Base-by-base conservation (phyloP, 345 rosid species). In the Pseudoturritis turrita region DNA sequence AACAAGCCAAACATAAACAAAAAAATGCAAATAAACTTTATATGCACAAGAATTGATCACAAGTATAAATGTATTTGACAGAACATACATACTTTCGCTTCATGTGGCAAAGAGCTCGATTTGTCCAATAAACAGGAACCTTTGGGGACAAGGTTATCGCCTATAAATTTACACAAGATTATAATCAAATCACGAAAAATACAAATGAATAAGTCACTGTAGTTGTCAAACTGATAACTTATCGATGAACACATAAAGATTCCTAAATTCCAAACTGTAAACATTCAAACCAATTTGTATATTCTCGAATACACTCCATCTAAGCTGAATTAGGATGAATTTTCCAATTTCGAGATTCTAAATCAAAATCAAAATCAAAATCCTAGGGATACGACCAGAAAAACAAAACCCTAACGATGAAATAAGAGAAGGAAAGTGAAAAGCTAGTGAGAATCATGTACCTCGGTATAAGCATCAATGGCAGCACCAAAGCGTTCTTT, bases 401-500 rank as follows among this genome's bases (percentile, higher is more conserved):
- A n/a, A 41, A 5, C 73, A 43, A 53, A 66, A 46, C 49, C 71
- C 44, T 60, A 68, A 41, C n/a, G 5, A 22, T n/a, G 8, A 68
- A 29, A 55, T 1, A 7, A 35, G 58, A 52, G 31, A 58, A 40
- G 4, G 18, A 6, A 17, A 45, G 47, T 17, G 33, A 44, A 37
- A 18, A 25, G 8, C 0, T 2, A 33, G 50, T 8, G 69, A 21
- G 22, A 22, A 12, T 3, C 21, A 28, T 17, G 36, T 26, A 92
- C 98, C 92, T 84, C 95, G 2, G 96, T 92, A 21, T 89, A 92
- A 17, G 98, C 98, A 56, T 94, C 98, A 23, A 94, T 87, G 46
- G 98, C 98, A 4, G 97, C 98, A 14, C 88, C 95, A 35, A 84
- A 88, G 17, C 96, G 94, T 25, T 72, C 78, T 62, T 82, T 87